These are phyloP conservation scores for Polygonum aviculare DNA, from an alignment of 148 eudicot genomes.

Conservation along the genomic window DNA sequence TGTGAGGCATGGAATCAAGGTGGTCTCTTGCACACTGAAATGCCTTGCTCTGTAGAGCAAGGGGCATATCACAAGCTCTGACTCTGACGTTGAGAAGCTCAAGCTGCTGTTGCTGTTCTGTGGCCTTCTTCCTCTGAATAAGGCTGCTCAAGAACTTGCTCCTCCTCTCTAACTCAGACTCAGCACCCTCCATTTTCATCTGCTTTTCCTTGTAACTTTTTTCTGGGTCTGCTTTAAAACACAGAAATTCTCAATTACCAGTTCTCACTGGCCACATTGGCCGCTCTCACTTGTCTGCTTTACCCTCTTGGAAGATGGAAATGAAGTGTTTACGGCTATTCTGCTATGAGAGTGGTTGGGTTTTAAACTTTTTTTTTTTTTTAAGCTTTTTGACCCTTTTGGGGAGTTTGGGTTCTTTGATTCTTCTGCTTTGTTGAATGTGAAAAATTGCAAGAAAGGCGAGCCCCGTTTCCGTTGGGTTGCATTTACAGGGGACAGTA, in stretches of 20 bases:
- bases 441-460: slow-evolving; percentile 1
- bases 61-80: slow-evolving; percentile 57
- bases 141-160: slow-evolving; percentile 57
- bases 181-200: slow-evolving; percentile 23
- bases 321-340: no score
- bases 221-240: neutral
- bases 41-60: slow-evolving; percentile 40
- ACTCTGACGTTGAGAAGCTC: slow-evolving; percentile 36
- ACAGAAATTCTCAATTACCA: neutral
- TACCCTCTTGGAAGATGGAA: neutral
- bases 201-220: neutral
- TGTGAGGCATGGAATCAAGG: slow-evolving; percentile 39
- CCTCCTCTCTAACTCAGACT: slow-evolving; percentile 49
- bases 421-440: neutral
- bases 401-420: neutral
- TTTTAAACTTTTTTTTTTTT: no score
- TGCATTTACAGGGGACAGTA: slow-evolving; percentile 2
- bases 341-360: neutral
- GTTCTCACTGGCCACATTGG: neutral
- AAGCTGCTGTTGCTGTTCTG: slow-evolving; percentile 25
- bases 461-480: slow-evolving; percentile 9
- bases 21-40: slow-evolving; percentile 36
- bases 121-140: slow-evolving; percentile 41
- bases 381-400: neutral
- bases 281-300: neutral